These are phyloP conservation scores for Fusarium staphyleae DNA, from an alignment of 2,329 filamentous ascomycete genomes.

Conservation along the genomic window DNA sequence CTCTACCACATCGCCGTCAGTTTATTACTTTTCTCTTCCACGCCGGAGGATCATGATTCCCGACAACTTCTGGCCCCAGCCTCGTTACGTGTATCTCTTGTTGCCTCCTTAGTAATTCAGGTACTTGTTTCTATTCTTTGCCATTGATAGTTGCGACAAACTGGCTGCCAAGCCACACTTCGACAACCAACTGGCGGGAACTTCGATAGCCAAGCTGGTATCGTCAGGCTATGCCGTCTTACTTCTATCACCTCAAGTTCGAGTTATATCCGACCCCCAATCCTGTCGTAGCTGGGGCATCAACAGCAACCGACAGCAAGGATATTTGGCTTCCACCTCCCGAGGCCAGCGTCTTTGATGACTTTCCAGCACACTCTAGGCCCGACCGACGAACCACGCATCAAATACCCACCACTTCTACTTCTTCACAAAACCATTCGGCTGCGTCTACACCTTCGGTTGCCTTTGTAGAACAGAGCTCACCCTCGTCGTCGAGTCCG, in stretches of 20 bases:
- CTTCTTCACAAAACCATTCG: slow-evolving; percentile 4
- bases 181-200: slow-evolving; percentile 3
- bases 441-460: slow-evolving; percentile 1
- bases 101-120: slow-evolving; percentile 34
- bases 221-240: slow-evolving; percentile 61
- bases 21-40: background rate
- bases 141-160: background rate
- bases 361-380: slow-evolving; percentile 59
- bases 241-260: slow-evolving; percentile 71
- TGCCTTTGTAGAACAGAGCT: slow-evolving; percentile 2
- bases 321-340: slow-evolving; percentile 59
- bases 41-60: slow-evolving; percentile 28
- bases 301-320: slow-evolving; percentile 17
- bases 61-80: slow-evolving; percentile 1
- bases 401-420: slow-evolving; percentile 11
- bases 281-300: slow-evolving; percentile 37
- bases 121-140: background rate
- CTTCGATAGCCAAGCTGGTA: background rate
- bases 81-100: slow-evolving; percentile 18
- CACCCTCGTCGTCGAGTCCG: slow-evolving; percentile 25
- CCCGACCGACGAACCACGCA: slow-evolving; percentile 32
- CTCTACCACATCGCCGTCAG: background rate
- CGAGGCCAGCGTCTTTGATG: slow-evolving; percentile 61
- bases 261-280: slow-evolving; percentile 64
- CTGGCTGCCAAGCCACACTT: background rate